phyloP scores from a whole-genome alignment of 768 basidiomycete species.

The Amanita fuliginea region DNA sequence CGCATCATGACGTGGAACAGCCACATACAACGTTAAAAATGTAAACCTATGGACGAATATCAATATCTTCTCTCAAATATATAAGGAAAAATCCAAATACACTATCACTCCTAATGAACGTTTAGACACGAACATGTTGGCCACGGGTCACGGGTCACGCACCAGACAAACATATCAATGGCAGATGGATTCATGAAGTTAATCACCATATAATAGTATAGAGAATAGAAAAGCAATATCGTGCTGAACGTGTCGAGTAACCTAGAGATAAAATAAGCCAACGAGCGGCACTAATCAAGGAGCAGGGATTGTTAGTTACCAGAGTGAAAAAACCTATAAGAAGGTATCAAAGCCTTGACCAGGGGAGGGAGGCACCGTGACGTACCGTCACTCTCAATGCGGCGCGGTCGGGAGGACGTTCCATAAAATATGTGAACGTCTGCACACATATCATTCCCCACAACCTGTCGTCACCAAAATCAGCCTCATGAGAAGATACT shows the following conservation, averaged over 20 bases:
- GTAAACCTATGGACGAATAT: constrained; percentile 29
- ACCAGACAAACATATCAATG: constrained; percentile 24
- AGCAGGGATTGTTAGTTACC: not conserved
- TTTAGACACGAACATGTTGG: too few relatives aligned
- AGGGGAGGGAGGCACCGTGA: not conserved
- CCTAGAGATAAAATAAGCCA: constrained; percentile 18
- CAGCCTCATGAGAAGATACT: too few relatives aligned
- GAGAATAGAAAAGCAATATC: constrained; percentile 37
- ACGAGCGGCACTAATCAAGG: not conserved
- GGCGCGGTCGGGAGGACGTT: constrained; percentile 21
- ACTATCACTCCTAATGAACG: too few relatives aligned
- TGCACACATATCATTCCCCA: constrained; percentile 50
- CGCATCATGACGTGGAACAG: not conserved
- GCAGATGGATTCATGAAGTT: constrained; percentile 36
- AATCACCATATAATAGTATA: constrained; percentile 46
- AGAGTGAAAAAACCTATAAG: not conserved
- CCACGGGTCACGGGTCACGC: constrained; percentile 8
- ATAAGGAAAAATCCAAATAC: not conserved
- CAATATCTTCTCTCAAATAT: too few relatives aligned
- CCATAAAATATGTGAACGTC: constrained; percentile 37
- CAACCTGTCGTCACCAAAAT: constrained; percentile 21
- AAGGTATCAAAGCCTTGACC: not conserved
- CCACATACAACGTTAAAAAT: constrained; percentile 34
- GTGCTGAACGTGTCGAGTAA: constrained; percentile 46
- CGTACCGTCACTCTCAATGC: not conserved